Percentiles rank a stretch among this genome's conserved stretches.
phyloP scores from a whole-genome alignment of 306 rosid genomes.

The Senna siamea region DNA sequence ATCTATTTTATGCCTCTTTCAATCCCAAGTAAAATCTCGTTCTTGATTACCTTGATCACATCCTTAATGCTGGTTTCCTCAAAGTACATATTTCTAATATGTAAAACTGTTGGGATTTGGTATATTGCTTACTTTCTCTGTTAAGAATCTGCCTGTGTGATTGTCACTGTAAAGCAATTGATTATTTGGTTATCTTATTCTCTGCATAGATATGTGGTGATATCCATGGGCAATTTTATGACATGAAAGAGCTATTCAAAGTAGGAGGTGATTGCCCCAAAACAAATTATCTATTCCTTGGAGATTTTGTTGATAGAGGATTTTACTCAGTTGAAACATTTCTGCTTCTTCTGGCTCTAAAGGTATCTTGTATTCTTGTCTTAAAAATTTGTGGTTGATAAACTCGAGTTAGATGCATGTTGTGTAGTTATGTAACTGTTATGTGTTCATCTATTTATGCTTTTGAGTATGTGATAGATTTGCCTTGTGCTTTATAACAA shows the following conservation, averaged over 20 bases:
- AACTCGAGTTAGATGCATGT: background rate
- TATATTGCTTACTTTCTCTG: background rate
- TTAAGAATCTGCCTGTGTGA: conserved; percentile 16
- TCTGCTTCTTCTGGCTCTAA: conserved; percentile 90
- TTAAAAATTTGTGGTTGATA: background rate
- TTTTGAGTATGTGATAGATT: conserved; percentile 13
- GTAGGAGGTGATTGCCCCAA: conserved; percentile 99
- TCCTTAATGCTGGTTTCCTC: conserved; percentile 1
- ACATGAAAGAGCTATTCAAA: conserved; percentile 98
- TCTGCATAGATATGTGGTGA: conserved; percentile 87
- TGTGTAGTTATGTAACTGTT: background rate
- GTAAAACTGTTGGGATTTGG: conserved; percentile 5
- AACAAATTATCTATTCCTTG: conserved; percentile 95
- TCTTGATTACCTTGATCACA: too few species aligned
- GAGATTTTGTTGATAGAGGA: conserved; percentile 99
- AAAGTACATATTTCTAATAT: background rate
- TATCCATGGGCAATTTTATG: conserved; percentile 98
- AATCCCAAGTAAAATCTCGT: too few species aligned
- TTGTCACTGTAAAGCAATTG: conserved; percentile 23
- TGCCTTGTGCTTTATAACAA: conserved; percentile 2
- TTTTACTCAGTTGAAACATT: conserved; percentile 93
- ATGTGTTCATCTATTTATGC: background rate
- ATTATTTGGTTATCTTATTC: conserved; percentile 28
- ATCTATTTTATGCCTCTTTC: too few species aligned
- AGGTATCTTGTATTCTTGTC: conserved; percentile 57